Evolutionary conservation across 768 basidiomycete genomes (phyloP).

Genomic region (Pulveroboletus sp.): DNA sequence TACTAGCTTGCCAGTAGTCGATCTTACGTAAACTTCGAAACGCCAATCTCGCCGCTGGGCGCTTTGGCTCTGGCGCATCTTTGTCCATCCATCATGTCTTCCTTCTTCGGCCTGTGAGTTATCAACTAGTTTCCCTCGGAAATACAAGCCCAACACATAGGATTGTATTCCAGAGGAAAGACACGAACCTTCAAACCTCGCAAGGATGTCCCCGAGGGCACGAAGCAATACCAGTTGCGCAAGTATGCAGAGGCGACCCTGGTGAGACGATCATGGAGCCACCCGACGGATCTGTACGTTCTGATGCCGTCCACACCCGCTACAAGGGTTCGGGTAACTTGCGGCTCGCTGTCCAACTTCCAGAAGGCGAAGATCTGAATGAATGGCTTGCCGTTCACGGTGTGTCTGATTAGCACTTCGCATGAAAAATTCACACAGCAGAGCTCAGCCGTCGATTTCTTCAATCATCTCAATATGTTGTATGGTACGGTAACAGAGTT

Average conservation of each 20-base stretch:
- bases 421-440: background rate
- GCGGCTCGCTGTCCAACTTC: conserved; percentile 85
- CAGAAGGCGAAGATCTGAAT: conserved; percentile 95
- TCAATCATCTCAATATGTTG: conserved; percentile 99
- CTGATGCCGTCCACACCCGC: conserved; percentile 8
- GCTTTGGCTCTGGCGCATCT: conserved; percentile 10
- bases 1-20: too few species aligned
- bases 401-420: conserved; percentile 34
- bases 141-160: conserved; percentile 10
- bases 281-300: background rate
- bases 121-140: conserved; percentile 1
- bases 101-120: conserved; percentile 86
- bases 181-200: conserved; percentile 96
- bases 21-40: background rate
- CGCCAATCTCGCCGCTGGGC: too few species aligned
- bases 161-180: conserved; percentile 59
- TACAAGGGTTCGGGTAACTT: conserved; percentile 92
- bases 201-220: conserved; percentile 92
- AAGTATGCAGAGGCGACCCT: conserved; percentile 97
- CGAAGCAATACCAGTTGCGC: conserved; percentile 96
- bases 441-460: conserved; percentile 92
- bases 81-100: conserved; percentile 53
- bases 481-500: conserved; percentile 99
- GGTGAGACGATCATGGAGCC: conserved; percentile 37
- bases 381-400: conserved; percentile 99